These are phyloP conservation scores for Alternaria viburni DNA, from an alignment of 2,329 filamentous ascomycete species.

Conservation along the genomic window DNA sequence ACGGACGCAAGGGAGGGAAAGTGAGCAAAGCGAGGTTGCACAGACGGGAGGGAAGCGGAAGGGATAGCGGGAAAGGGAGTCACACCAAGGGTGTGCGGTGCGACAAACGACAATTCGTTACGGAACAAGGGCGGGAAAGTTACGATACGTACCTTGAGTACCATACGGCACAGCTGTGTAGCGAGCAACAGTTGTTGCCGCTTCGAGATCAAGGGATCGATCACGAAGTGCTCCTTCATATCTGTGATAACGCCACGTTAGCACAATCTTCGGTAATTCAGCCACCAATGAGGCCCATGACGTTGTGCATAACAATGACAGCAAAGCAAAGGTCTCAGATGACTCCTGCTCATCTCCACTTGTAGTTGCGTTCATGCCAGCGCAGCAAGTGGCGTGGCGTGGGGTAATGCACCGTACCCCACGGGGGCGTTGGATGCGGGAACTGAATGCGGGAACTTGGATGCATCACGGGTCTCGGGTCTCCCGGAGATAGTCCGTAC, in stretches of 20 bases:
- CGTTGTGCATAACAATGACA: constrained; percentile 9
- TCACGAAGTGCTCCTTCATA: constrained; percentile 98
- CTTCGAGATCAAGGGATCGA: constrained; percentile 98
- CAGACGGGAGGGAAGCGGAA: constrained; percentile 13
- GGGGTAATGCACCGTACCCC: constrained; percentile 31
- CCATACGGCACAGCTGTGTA: constrained; percentile 95
- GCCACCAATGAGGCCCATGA: constrained; percentile 14
- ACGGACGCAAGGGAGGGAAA: constrained; percentile 17
- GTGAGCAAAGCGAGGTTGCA: constrained; percentile 12
- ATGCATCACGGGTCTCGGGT: constrained; percentile 29
- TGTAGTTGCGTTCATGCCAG: constrained; percentile 19
- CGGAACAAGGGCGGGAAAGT: constrained; percentile 16
- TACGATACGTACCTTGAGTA: constrained; percentile 59
- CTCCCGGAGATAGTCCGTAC: constrained; percentile 7
- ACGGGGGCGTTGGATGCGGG: constrained; percentile 23
- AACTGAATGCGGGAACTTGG: constrained; percentile 12
- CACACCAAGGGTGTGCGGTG: constrained; percentile 8
- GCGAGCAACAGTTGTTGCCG: constrained; percentile 95
- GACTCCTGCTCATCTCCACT: constrained; percentile 11
- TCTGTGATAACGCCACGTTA: constrained; percentile 58
- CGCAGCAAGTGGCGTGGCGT: constrained; percentile 25
- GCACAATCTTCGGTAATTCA: constrained; percentile 21
- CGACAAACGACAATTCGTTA: constrained; percentile 13
- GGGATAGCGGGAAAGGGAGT: constrained; percentile 11
- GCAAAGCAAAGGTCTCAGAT: constrained; percentile 16